phyloP scores from a whole-genome alignment of 2,329 filamentous ascomycete species.

The Colletotrichum chlorophyti region DNA sequence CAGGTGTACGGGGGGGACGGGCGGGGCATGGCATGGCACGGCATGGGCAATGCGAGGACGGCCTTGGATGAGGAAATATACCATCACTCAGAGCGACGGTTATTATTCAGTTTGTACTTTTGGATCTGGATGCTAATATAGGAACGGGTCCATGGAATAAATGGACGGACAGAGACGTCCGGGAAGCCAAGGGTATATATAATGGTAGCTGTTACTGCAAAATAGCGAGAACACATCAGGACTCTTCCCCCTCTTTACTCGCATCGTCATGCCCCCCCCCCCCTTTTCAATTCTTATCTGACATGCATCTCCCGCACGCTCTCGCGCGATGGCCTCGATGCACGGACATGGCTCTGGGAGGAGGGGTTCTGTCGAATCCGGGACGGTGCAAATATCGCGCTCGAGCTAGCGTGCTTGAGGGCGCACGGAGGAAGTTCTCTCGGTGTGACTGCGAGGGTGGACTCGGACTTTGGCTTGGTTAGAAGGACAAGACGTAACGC shows the following conservation, averaged over 20 bases:
- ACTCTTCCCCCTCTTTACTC: constrained; percentile 1
- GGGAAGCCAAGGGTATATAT: constrained; percentile 14
- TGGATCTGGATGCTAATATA: constrained; percentile 4
- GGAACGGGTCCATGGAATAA: constrained; percentile 8
- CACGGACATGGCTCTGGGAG: constrained; percentile 19
- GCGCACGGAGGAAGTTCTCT: neutral
- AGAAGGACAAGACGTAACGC: neutral
- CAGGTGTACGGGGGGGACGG: neutral
- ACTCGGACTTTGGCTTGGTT: neutral
- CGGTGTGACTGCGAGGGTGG: neutral
- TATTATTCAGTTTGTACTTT: constrained; percentile 16
- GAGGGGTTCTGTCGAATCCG: neutral
- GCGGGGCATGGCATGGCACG: constrained; percentile 6
- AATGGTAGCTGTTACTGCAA: constrained; percentile 23
- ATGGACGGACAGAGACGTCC: constrained; percentile 8
- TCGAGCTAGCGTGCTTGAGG: neutral
- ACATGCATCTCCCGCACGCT: constrained; percentile 13
- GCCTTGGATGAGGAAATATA: constrained; percentile 14
- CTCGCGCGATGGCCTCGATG: constrained; percentile 1
- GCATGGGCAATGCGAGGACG: constrained; percentile 15
- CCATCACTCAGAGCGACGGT: constrained; percentile 14
- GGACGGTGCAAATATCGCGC: neutral
- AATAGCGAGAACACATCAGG: constrained; percentile 12
- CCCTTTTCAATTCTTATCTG: neutral
- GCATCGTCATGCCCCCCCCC: neutral